phyloP scores from a whole-genome alignment of 345 rosid species.

The Eucalyptus paniculata region DNA sequence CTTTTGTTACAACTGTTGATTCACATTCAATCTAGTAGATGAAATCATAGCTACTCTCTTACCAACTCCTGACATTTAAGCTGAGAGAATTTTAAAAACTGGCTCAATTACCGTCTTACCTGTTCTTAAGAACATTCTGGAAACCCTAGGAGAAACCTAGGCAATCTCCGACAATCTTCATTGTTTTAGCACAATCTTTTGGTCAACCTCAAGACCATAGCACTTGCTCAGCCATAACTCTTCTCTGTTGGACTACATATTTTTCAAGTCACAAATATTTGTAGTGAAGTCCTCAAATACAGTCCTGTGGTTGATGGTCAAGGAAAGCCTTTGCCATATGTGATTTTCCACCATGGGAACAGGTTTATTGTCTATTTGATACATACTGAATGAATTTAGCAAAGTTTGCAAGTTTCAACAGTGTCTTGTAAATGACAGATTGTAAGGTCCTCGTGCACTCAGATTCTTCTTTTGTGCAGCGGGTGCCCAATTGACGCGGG shows the following conservation, averaged over 20 bases:
- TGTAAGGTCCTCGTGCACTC: background rate
- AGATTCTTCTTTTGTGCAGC: constrained; percentile 31
- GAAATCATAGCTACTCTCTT: too few species aligned
- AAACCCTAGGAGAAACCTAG: too few species aligned
- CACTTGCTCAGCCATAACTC: background rate
- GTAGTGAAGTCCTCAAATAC: constrained; percentile 24
- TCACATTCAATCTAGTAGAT: too few species aligned
- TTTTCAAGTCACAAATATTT: constrained; percentile 13
- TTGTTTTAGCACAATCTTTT: too few species aligned
- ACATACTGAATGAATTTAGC: background rate
- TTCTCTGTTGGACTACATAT: background rate
- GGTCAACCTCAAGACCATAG: too few species aligned
- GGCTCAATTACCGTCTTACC: rapidly evolving
- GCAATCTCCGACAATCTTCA: too few species aligned
- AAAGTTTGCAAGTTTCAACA: background rate
- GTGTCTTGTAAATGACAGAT: background rate
- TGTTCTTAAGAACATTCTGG: rapidly evolving
- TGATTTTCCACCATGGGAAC: constrained; percentile 35
- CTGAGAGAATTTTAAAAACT: too few species aligned
- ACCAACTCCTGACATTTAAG: too few species aligned
- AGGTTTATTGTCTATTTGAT: background rate
- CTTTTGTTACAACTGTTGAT: too few species aligned
- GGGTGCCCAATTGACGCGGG: constrained; percentile 94
- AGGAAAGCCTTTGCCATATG: constrained; percentile 27
- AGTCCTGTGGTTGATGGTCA: constrained; percentile 14